These are phyloP conservation scores for Solanum pennellii DNA, from an alignment of 257 asterid genomes.

Conservation along the genomic window DNA sequence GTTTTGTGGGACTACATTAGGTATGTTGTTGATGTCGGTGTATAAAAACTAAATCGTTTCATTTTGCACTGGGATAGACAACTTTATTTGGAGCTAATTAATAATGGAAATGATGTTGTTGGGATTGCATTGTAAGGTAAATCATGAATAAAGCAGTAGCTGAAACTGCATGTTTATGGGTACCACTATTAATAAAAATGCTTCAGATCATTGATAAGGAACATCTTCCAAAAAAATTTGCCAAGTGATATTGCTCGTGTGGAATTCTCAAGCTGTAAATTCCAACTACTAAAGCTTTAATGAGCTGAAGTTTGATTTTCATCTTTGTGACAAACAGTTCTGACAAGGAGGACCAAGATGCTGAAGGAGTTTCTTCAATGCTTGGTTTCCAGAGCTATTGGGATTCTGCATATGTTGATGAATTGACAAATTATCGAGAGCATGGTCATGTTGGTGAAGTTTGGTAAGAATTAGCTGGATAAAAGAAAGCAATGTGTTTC, in stretches of 20 bases:
- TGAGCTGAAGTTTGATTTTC: background rate
- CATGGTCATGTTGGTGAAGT: conserved; percentile 97
- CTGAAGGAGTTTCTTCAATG: conserved; percentile 64
- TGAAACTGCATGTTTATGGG: background rate
- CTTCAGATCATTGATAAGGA: background rate
- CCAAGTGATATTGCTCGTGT: background rate
- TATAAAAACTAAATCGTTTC: background rate
- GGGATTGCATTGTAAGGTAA: background rate
- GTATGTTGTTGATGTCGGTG: background rate
- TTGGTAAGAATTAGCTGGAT: conserved; percentile 41
- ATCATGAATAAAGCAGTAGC: background rate
- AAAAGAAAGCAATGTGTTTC: background rate
- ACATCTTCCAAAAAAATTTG: background rate
- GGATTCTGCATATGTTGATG: conserved; percentile 91
- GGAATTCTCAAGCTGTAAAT: background rate
- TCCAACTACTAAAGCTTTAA: background rate
- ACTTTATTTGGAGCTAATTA: background rate
- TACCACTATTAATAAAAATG: background rate
- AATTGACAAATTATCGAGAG: conserved; percentile 72
- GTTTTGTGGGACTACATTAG: background rate
- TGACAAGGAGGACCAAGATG: conserved; percentile 92
- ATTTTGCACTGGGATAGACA: background rate
- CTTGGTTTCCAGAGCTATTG: conserved; percentile 93
- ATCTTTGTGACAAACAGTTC: conserved; percentile 30
- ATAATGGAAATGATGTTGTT: background rate